Evolutionary conservation across 306 rosid genomes (phyloP).

Genomic region (Inga leiocalycina): DNA sequence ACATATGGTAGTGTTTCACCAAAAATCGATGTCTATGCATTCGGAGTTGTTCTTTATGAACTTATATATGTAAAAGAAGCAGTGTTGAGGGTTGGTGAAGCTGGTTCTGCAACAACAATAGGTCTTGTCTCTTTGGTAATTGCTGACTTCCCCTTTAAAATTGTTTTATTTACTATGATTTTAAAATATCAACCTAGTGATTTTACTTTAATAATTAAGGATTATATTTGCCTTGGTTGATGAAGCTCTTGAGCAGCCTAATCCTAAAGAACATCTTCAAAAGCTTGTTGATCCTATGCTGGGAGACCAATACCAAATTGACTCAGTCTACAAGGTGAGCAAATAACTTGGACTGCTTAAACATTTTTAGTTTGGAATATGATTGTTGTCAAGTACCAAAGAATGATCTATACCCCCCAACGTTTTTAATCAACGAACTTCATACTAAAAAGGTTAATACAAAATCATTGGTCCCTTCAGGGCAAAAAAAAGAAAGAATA

Average conservation of each 20-base stretch:
- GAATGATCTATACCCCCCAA: not conserved
- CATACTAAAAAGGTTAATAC: not conserved
- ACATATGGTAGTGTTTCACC: constrained; percentile 54
- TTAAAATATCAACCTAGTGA: not conserved
- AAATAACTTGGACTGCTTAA: no score
- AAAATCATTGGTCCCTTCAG: no score
- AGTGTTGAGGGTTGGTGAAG: constrained; percentile 35
- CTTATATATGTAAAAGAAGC: constrained; percentile 77
- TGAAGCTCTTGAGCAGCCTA: constrained; percentile 47
- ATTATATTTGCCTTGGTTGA: not conserved
- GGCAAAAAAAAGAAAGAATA: no score
- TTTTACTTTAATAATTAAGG: not conserved
- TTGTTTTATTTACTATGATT: not conserved
- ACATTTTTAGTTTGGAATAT: not conserved
- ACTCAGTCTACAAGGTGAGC: constrained; percentile 62
- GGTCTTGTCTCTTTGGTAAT: constrained; percentile 64
- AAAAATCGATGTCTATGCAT: constrained; percentile 64
- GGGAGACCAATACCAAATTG: constrained; percentile 23
- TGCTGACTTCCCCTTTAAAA: constrained; percentile 18
- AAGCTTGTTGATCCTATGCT: constrained; percentile 55
- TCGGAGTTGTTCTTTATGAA: constrained; percentile 38
- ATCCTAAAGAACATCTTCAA: constrained; percentile 46
- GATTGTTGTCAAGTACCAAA: not conserved
- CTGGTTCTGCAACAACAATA: constrained; percentile 39
- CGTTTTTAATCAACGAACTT: not conserved